Conservation (phyloP, 2,329 filamentous ascomycete genomes). For the Cercospora citrullina region DNA sequence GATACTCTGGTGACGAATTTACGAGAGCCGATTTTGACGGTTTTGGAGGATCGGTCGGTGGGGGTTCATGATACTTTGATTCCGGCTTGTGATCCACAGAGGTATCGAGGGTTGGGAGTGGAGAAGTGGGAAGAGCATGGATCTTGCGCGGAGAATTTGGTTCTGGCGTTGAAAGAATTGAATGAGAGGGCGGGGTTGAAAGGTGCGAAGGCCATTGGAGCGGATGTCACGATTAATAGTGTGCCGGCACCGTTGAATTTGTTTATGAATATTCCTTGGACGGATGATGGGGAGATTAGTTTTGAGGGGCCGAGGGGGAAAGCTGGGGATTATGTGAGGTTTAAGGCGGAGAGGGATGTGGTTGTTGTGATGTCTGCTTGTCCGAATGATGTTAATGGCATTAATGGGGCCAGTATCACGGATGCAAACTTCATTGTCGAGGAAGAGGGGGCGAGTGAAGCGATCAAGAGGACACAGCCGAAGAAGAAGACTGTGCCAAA, state of each 20-base stretch:
- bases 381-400: constrained; percentile 47
- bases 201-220: constrained; percentile 48
- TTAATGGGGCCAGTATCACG: constrained; percentile 45
- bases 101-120: constrained; percentile 46
- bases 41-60: constrained; percentile 48
- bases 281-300: constrained; percentile 44
- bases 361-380: constrained; percentile 52
- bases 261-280: constrained; percentile 51
- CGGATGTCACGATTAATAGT: constrained; percentile 51
- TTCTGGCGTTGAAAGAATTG: constrained; percentile 50
- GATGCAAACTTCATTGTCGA: constrained; percentile 48
- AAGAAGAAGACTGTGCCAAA: constrained; percentile 27
- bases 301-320: constrained; percentile 46
- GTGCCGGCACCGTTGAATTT: constrained; percentile 50
- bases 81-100: constrained; percentile 49
- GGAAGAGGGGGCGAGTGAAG: constrained; percentile 25
- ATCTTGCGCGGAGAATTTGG: constrained; percentile 51
- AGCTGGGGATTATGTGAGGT: constrained; percentile 46
- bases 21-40: constrained; percentile 48
- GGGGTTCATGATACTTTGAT: constrained; percentile 52
- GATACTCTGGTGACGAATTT: constrained; percentile 50
- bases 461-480: constrained; percentile 27
- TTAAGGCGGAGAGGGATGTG: constrained; percentile 48
- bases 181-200: constrained; percentile 50
- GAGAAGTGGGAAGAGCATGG: constrained; percentile 50